Conservation (phyloP, 2,329 filamentous ascomycete genomes). For the Aspergillus fumigatiaffinis region DNA sequence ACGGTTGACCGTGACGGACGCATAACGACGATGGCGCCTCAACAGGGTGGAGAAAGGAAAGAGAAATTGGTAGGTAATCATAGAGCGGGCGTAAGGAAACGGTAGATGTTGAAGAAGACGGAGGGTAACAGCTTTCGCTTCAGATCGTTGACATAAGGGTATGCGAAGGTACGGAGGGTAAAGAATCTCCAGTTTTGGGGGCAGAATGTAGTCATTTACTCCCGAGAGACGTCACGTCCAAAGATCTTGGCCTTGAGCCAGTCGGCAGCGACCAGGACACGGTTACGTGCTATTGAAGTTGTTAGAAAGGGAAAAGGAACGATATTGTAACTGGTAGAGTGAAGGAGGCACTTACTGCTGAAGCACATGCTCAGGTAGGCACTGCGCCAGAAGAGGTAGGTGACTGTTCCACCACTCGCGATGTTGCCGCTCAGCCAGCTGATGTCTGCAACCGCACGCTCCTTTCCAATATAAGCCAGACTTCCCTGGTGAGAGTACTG, state of each 20-base stretch:
- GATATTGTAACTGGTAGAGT: neutral
- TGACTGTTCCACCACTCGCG: constrained; percentile 86
- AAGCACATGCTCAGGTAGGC: constrained; percentile 99
- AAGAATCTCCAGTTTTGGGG: neutral
- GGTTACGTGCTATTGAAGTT: constrained; percentile 69
- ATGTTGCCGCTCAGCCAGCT: constrained; percentile 97
- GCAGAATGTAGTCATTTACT: constrained; percentile 29
- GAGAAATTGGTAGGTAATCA: neutral
- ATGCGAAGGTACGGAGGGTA: constrained; percentile 10
- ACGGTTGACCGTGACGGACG: neutral
- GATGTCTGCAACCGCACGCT: constrained; percentile 96
- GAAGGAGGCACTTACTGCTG: constrained; percentile 71
- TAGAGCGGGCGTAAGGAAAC: neutral
- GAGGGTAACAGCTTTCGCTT: neutral
- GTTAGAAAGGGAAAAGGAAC: constrained; percentile 5
- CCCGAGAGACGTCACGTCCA: constrained; percentile 74
- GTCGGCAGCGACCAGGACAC: constrained; percentile 85
- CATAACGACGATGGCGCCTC: neutral
- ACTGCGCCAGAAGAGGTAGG: constrained; percentile 97
- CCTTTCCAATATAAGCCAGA: constrained; percentile 95
- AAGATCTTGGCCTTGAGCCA: constrained; percentile 98
- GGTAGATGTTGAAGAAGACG: neutral
- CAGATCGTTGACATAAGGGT: constrained; percentile 5
- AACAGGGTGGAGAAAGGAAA: neutral
- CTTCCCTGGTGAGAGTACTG: constrained; percentile 98